Evolutionary conservation across 2,329 filamentous ascomycete species (phyloP).

Genomic region (Podosphaera fusca): DNA sequence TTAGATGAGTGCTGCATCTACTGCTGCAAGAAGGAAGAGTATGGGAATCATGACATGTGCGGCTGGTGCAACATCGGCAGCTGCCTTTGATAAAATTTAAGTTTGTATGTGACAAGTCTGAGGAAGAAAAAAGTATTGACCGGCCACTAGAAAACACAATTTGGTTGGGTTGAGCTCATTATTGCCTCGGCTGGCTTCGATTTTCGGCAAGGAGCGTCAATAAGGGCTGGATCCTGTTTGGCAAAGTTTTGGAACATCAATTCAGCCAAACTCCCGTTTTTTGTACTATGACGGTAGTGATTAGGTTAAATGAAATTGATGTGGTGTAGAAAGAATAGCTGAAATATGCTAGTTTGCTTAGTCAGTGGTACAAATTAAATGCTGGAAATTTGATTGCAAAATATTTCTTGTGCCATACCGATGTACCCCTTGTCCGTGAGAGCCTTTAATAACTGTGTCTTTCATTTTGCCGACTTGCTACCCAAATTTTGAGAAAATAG

Average conservation of each 20-base stretch:
- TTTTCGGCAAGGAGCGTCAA: not conserved
- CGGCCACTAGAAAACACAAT: not conserved
- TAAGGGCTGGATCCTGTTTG: not conserved
- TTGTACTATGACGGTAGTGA: not conserved
- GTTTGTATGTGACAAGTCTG: not conserved
- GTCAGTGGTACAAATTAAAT: not conserved
- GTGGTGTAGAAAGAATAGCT: not conserved
- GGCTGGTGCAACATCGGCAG: slow-evolving; percentile 20
- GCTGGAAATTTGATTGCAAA: not conserved
- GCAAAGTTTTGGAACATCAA: not conserved
- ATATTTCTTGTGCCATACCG: not conserved
- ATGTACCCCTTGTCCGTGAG: not conserved
- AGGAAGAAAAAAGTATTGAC: not conserved
- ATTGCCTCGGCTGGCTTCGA: not conserved
- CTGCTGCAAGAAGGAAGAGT: slow-evolving; percentile 27
- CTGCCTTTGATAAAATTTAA: not conserved
- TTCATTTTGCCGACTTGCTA: not conserved
- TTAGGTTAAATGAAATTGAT: not conserved
- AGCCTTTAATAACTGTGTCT: not conserved
- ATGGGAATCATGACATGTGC: slow-evolving; percentile 28
- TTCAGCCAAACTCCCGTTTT: not conserved
- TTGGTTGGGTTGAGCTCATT: too few relatives aligned
- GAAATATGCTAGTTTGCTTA: not conserved
- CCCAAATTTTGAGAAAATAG: slow-evolving; percentile 21
- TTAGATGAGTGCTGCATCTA: slow-evolving; percentile 28